Evolutionary conservation across 1,139 yeast genomes (phyloP), one percentile per base, ranked within the genome.

Genomic region (Magnusiomyces suaveolens): DNA sequence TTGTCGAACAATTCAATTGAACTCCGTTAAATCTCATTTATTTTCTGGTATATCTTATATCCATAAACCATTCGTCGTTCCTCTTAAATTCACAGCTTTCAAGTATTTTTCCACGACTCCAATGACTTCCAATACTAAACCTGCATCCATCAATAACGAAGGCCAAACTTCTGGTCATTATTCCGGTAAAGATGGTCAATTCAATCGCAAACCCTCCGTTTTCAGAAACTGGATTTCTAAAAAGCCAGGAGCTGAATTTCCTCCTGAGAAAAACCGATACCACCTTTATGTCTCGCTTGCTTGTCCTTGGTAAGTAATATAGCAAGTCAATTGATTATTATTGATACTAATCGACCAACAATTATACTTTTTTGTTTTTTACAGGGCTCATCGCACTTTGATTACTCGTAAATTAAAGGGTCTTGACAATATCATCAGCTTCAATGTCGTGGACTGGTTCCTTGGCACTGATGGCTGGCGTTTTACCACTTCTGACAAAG

Each of bases 381-480:
- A 39, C 18, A 43, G 46, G 47, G 97, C 97, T 1, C 96, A 88
- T 66, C 79, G 97, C 59, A 81, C 94, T 0, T 74, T 90, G 61
- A 83, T 89, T 56, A 77, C 84, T 6, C 74, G 97, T 53, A 71
- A 77, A n/a, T 75, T 90, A 61, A 89, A 89, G 72, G 96, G 96
- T 1, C 75, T 92, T 60, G 72, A 79, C 8, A 76, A 78, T 23
- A 65, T 78, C 41, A 74, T 74, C 56, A 60, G 62, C 18, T 26
- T 29, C 16, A 36, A 25, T n/a, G 86, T 87, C 52, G 97, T 89
- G 20, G 94, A 87, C 67, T 89, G 96, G 90, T 83, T 81, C 63
- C 77, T 89, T 84, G 96, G 77, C 69, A 44, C 67, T 50, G 75
- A 84, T 59, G 97, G 97, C 2, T 90, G 97, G 97, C 79, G 89